Conservation (phyloP, 2,329 filamentous ascomycete species). For the Diplodia scrobiculata region DNA sequence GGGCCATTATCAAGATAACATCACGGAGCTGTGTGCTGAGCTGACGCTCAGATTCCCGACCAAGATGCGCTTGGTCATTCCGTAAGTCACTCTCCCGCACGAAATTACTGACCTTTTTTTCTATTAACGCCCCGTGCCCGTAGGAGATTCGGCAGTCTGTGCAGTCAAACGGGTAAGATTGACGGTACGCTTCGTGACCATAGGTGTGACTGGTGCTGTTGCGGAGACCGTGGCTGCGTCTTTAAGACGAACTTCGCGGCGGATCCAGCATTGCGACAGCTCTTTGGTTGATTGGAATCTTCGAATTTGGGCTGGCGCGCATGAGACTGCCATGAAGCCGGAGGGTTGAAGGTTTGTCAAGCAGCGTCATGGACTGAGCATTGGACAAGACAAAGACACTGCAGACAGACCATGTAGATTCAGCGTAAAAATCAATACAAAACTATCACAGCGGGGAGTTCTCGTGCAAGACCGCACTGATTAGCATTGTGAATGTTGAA, state of each 20-base stretch:
- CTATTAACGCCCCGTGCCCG: neutral
- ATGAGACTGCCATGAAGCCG: neutral
- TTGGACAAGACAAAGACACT: too few relatives aligned
- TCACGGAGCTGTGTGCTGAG: too few relatives aligned
- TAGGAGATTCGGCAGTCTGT: neutral
- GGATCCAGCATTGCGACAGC: neutral
- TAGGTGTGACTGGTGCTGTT: neutral
- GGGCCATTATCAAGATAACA: neutral
- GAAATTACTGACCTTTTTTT: neutral
- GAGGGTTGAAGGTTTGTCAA: neutral
- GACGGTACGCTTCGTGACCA: neutral
- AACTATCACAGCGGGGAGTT: too few relatives aligned
- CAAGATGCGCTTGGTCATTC: neutral
- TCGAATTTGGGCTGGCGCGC: neutral
- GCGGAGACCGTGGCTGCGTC: neutral
- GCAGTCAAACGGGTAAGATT: neutral
- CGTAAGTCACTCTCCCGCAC: neutral
- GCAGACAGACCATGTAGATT: too few relatives aligned
- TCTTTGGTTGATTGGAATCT: neutral
- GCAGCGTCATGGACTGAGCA: too few relatives aligned
- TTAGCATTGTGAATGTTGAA: too few relatives aligned
- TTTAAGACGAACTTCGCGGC: neutral
- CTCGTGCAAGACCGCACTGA: too few relatives aligned
- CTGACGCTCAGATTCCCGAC: neutral
- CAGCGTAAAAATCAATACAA: too few relatives aligned